Evolutionary conservation across 768 basidiomycete species (phyloP), one percentile per base, ranked within the genome.

Genomic region (Trametes sanguinea): DNA sequence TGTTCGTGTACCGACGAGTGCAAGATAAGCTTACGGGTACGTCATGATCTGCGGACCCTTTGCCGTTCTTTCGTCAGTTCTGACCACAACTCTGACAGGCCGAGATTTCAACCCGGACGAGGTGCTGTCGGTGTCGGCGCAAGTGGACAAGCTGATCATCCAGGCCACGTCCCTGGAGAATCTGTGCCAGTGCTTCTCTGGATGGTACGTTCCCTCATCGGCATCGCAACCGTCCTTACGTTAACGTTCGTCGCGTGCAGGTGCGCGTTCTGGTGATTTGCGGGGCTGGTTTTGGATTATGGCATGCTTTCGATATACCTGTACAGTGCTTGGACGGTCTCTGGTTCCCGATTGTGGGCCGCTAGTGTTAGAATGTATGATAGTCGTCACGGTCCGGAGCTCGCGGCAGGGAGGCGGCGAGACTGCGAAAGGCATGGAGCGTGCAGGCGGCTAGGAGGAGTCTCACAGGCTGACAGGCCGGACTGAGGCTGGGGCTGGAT

Each of bases 121-220:
- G 50, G 78, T 81, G 1, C 80, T 98, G 50, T 76, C 81, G 8
- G 91, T 98, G n/a, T 76, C 81, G 29, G 83, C 79, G 9, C 97
- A 99, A 74, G 97, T 99, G 11, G 92, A 95, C 70, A 89, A 90
- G 73, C 80, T 99, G 55, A 98, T 99, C 64, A 83, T 88, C 64
- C 94, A 98, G 73, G 94, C 97, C 4, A 97, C 92, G 4, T 89
- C 92, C 13, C 74, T 98, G 46, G 95, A 98, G 74, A 97, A 98
- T 73, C 84, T 98, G 2, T 97, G 94, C 73, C 95, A 96, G 73
- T 95, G 94, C 70, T 97, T 96, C 80, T 92, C 94, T 63, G 95
- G 95, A 73, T 96, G 94, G 95, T 89, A 69, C 55, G 84, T 69
- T 10, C 16, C 11, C 33, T 33, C 27, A 22, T 22, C 22, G 22